A percentile compares a stretch with the other conserved stretches of the same genome.
Evolutionary conservation across 345 rosid genomes (phyloP).

Genomic region (Hypericum perforatum): DNA sequence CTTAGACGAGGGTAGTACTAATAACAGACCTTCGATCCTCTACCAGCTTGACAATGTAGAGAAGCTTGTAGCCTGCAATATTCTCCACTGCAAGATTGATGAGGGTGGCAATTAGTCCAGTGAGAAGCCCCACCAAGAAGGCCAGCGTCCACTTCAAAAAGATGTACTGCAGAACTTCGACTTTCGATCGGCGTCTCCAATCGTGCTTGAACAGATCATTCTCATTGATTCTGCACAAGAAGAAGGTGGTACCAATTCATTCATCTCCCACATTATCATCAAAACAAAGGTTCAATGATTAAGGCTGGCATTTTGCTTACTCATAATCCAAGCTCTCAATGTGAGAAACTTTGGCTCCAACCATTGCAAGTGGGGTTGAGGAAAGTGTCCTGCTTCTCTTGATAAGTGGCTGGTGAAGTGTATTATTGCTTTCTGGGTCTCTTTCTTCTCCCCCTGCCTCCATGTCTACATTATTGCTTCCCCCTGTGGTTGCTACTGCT

Average conservation of each 20-base stretch:
- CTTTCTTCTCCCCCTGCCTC: constrained; percentile 37
- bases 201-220: constrained; percentile 92
- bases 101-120: constrained; percentile 73
- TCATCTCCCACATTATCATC: neutral
- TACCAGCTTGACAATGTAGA: constrained; percentile 53
- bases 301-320: constrained; percentile 24
- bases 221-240: constrained; percentile 64
- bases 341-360: constrained; percentile 76
- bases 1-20: neutral
- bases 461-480: constrained; percentile 37
- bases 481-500: constrained; percentile 6
- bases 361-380: constrained; percentile 67
- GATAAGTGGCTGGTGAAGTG: constrained; percentile 59
- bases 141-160: constrained; percentile 78
- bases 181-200: constrained; percentile 84
- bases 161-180: constrained; percentile 70
- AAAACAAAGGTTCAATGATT: neutral
- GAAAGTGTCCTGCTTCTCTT: constrained; percentile 64
- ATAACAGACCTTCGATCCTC: constrained; percentile 38
- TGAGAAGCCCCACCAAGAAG: constrained; percentile 68
- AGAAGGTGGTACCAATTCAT: neutral
- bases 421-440: constrained; percentile 57
- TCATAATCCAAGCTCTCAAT: constrained; percentile 89
- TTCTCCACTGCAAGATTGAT: constrained; percentile 86
- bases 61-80: constrained; percentile 87